These are phyloP conservation scores for Exophiala sp. DNA, from an alignment of 2,329 filamentous ascomycete genomes.

Conservation along the genomic window DNA sequence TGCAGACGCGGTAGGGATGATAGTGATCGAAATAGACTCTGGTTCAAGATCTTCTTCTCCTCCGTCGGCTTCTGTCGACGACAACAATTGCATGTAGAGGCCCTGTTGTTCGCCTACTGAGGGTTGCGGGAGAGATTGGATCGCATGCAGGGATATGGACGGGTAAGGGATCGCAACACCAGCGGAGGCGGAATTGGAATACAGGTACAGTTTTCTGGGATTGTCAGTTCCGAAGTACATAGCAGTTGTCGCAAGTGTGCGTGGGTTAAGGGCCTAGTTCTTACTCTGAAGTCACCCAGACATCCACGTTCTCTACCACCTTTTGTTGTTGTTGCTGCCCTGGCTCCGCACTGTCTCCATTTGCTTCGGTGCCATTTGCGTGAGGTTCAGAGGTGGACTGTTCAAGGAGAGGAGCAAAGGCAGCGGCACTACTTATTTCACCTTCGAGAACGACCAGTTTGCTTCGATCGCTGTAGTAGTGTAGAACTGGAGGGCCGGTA, in stretches of 20 bases:
- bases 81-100: constrained; percentile 45
- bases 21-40: constrained; percentile 39
- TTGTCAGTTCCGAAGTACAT: constrained; percentile 10
- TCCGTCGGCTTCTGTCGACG: constrained; percentile 28
- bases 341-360: constrained; percentile 18
- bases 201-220: constrained; percentile 43
- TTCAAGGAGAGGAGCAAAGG: constrained; percentile 29
- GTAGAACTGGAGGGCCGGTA: constrained; percentile 41
- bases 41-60: constrained; percentile 37
- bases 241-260: background rate
- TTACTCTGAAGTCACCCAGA: constrained; percentile 48
- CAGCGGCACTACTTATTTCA: constrained; percentile 36
- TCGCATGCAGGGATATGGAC: constrained; percentile 45
- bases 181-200: constrained; percentile 32
- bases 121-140: constrained; percentile 41
- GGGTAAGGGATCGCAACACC: constrained; percentile 46
- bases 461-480: constrained; percentile 43
- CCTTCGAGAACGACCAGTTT: constrained; percentile 40
- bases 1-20: constrained; percentile 35
- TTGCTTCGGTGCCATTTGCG: constrained; percentile 19
- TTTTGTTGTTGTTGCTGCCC: constrained; percentile 23
- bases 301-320: constrained; percentile 38
- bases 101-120: constrained; percentile 34
- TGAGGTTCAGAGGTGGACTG: constrained; percentile 10
- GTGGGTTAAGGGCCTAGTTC: too few relatives aligned